Percentiles rank a stretch among this genome's conserved stretches.
Evolutionary conservation across 2,329 filamentous ascomycete genomes (phyloP).

Genomic region (Fusarium falciforme): DNA sequence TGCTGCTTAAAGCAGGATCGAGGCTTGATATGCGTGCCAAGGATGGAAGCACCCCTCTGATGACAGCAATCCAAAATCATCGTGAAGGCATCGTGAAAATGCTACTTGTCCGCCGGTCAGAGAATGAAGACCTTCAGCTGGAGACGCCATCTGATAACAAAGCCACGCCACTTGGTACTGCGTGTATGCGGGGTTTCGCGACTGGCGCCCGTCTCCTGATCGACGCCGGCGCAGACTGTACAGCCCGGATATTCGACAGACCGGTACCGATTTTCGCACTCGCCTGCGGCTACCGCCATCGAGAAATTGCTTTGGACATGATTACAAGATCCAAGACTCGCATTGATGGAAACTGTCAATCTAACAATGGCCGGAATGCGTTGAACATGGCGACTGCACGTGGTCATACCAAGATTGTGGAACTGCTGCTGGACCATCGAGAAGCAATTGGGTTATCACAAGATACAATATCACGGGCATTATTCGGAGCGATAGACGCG

Average conservation of each 20-base stretch:
- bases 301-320: background rate
- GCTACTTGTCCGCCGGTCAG: background rate
- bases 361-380: background rate
- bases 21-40: background rate
- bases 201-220: background rate
- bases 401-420: background rate
- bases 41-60: background rate
- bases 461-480: background rate
- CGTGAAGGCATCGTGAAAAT: background rate
- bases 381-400: background rate
- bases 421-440: background rate
- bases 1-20: background rate
- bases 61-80: background rate
- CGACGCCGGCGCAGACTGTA: background rate
- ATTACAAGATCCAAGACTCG: background rate
- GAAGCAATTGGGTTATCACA: background rate
- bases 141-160: background rate
- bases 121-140: background rate
- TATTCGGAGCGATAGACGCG: background rate
- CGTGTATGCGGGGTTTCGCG: background rate
- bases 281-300: background rate
- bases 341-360: background rate
- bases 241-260: background rate
- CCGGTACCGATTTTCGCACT: background rate
- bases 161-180: background rate